A percentile compares a stretch with the other conserved stretches of the same genome.
These are phyloP conservation scores for Nitzschia inconspicua DNA, from an alignment of 108 stramenopile species.

Conservation along the genomic window DNA sequence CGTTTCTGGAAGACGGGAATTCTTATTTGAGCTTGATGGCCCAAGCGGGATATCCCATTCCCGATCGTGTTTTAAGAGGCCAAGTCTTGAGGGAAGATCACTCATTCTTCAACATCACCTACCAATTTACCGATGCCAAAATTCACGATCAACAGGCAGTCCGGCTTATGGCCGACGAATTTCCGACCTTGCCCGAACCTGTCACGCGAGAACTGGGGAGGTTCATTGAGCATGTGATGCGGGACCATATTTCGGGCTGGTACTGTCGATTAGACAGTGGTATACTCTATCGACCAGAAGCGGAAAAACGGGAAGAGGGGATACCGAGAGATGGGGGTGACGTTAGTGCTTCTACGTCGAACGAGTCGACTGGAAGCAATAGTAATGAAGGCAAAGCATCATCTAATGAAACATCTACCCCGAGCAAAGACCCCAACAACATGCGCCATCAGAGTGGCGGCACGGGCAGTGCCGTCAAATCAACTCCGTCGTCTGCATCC, in stretches of 20 bases:
- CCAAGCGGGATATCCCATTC: conserved; percentile 34
- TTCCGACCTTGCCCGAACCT: conserved; percentile 60
- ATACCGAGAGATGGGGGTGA: conserved; percentile 20
- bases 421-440: too few relatives aligned
- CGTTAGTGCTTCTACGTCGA: too few relatives aligned
- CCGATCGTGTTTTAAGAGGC: conserved; percentile 21
- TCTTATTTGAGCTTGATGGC: conserved; percentile 40
- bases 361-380: too few relatives aligned
- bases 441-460: too few relatives aligned
- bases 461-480: too few relatives aligned
- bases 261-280: conserved; percentile 26
- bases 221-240: conserved; percentile 68
- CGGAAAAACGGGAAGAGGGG: conserved; percentile 27
- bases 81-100: conserved; percentile 25
- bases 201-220: conserved; percentile 58
- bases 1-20: conserved; percentile 18
- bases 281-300: conserved; percentile 18
- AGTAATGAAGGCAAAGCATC: background rate
- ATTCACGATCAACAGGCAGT: conserved; percentile 16
- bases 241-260: conserved; percentile 67
- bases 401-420: background rate
- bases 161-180: conserved; percentile 43
- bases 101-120: conserved; percentile 15
- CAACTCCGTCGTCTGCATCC: background rate
- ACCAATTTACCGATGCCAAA: conserved; percentile 26